phyloP scores from a whole-genome alignment of 192 early-diverging fungal genomes.

The Coemansia sp. region DNA sequence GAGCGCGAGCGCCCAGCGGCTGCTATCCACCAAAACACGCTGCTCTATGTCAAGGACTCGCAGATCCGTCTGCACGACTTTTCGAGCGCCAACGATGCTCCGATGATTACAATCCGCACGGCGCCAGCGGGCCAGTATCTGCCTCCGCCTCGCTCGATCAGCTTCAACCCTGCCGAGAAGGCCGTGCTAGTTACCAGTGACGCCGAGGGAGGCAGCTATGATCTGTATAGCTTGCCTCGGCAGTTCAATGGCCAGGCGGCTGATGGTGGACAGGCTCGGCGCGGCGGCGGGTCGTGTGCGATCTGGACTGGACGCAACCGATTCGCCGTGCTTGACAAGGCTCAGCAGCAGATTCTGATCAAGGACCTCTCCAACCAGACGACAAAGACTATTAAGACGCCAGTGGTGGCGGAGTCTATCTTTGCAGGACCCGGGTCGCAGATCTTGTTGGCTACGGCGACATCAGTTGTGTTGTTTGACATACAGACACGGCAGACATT shows the following conservation, averaged over 20 bases:
- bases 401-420: slow-evolving; percentile 77
- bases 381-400: slow-evolving; percentile 87
- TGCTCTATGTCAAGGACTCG: slow-evolving; percentile 90
- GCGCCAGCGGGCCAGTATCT: slow-evolving; percentile 66
- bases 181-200: slow-evolving; percentile 82
- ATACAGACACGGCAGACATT: slow-evolving; percentile 76
- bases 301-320: slow-evolving; percentile 96
- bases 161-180: slow-evolving; percentile 94
- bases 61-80: slow-evolving; percentile 84
- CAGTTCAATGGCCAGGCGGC: slow-evolving; percentile 52
- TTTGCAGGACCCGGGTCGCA: slow-evolving; percentile 87
- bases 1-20: slow-evolving; percentile 96
- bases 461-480: slow-evolving; percentile 89
- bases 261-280: slow-evolving; percentile 62
- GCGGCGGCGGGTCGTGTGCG: slow-evolving; percentile 78
- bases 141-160: slow-evolving; percentile 76
- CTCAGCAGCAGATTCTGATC: slow-evolving; percentile 79
- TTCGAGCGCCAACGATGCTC: slow-evolving; percentile 69
- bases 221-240: slow-evolving; percentile 83
- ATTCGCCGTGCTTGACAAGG: slow-evolving; percentile 93
- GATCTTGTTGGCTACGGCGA: slow-evolving; percentile 75
- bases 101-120: slow-evolving; percentile 75
- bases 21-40: slow-evolving; percentile 75
- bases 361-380: slow-evolving; percentile 84
- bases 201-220: slow-evolving; percentile 86